Evolutionary conservation across 192 early-diverging fungal species (phyloP).

Genomic region (Backusella australiensis): DNA sequence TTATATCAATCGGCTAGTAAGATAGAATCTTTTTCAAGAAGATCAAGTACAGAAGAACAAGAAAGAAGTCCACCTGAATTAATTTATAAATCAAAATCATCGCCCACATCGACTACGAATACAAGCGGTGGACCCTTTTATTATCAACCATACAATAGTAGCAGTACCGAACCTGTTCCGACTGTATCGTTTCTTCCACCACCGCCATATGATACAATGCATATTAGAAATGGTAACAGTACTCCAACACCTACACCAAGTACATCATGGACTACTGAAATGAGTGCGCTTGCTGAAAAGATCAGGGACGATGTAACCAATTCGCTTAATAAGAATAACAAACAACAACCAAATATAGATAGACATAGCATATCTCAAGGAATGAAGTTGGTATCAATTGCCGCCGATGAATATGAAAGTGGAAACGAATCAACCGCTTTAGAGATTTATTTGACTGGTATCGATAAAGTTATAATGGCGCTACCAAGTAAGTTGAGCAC

Average conservation of each 20-base stretch:
- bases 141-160: background rate
- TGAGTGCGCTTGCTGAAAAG: constrained; percentile 1
- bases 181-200: background rate
- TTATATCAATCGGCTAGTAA: constrained; percentile 11
- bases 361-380: constrained; percentile 25
- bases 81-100: background rate
- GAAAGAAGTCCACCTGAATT: background rate
- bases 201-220: background rate
- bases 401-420: constrained; percentile 30
- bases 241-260: background rate
- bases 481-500: constrained; percentile 19
- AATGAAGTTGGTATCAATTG: constrained; percentile 22
- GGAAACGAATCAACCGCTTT: constrained; percentile 26
- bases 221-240: background rate
- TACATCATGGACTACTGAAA: constrained; percentile 12
- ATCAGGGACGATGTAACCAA: background rate
- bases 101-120: background rate
- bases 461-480: constrained; percentile 33
- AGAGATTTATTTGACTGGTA: constrained; percentile 30
- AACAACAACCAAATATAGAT: constrained; percentile 7
- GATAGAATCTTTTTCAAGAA: constrained; percentile 8
- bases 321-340: background rate
- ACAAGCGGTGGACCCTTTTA: background rate
- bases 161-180: background rate
- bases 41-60: background rate